Percentiles rank a stretch among this genome's conserved stretches.
Conservation (phyloP, 495 filamentous ascomycete genomes). For the Xylaria scruposa region DNA sequence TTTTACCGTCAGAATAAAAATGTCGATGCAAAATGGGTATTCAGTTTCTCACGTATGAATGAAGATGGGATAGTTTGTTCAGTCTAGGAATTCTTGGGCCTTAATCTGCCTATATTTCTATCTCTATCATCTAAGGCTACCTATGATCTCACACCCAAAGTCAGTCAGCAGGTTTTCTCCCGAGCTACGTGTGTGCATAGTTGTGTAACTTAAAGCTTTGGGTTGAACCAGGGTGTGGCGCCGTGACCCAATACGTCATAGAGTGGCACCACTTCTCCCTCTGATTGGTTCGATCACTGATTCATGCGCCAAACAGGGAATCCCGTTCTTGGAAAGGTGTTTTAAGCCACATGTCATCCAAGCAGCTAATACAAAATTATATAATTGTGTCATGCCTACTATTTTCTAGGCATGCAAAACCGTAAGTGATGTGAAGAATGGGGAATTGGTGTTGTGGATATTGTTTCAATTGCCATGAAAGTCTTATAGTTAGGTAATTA, state of each 20-base stretch:
- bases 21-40: not conserved
- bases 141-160: slow-evolving; percentile 24
- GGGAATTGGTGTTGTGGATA: too few relatives aligned
- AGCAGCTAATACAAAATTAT: too few relatives aligned
- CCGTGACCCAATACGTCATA: slow-evolving; percentile 6
- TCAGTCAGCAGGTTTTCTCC: slow-evolving; percentile 19
- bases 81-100: not conserved
- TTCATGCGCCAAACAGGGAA: slow-evolving; percentile 14
- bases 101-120: not conserved
- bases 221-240: slow-evolving; percentile 13
- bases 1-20: not conserved
- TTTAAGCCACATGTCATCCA: not conserved
- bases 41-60: not conserved
- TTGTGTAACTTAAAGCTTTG: slow-evolving; percentile 15
- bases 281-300: slow-evolving; percentile 18
- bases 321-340: slow-evolving; percentile 16
- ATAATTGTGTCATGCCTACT: slow-evolving; percentile 9
- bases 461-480: too few relatives aligned
- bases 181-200: not conserved
- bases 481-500: too few relatives aligned
- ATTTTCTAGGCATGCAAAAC: too few relatives aligned
- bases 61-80: not conserved
- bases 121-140: not conserved
- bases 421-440: too few relatives aligned
- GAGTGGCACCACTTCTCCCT: not conserved